These are phyloP conservation scores for Trichaptum fuscoviolaceum DNA, from an alignment of 768 basidiomycete genomes.

Conservation along the genomic window DNA sequence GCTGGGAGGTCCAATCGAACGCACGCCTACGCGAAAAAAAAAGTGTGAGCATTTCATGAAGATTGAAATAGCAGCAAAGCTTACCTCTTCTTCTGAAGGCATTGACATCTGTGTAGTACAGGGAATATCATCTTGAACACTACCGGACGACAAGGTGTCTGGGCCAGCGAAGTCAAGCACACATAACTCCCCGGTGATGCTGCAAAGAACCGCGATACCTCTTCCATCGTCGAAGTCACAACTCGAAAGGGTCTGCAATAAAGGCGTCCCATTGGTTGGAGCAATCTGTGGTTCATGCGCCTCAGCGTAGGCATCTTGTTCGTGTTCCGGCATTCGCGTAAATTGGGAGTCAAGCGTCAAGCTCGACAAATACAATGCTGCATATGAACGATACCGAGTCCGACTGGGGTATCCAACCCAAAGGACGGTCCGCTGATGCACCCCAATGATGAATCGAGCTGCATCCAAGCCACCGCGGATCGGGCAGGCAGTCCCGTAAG, in stretches of 20 bases:
- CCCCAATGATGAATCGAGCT: background rate
- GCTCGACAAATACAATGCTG: background rate
- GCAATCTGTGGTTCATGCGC: background rate
- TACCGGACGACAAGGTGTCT: background rate
- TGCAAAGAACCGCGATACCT: background rate
- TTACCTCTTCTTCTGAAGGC: background rate
- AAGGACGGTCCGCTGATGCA: background rate
- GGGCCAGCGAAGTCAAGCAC: background rate
- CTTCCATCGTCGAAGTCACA: conserved; percentile 1
- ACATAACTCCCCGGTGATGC: background rate
- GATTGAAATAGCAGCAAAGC: background rate
- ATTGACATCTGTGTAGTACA: background rate
- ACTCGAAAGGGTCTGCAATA: background rate
- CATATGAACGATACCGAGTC: background rate
- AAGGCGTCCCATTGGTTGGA: background rate
- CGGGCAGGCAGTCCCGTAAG: background rate
- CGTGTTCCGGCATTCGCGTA: background rate
- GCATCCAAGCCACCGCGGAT: background rate
- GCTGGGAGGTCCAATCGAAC: background rate
- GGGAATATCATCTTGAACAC: background rate
- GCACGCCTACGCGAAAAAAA: background rate
- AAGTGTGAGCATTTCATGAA: background rate
- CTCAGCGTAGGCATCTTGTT: background rate
- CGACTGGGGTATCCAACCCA: background rate
- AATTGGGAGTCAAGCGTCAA: background rate